Percentiles rank a stretch among this genome's conserved stretches.
Conservation (phyloP, 306 rosid genomes). For the Medicago ruthenica region DNA sequence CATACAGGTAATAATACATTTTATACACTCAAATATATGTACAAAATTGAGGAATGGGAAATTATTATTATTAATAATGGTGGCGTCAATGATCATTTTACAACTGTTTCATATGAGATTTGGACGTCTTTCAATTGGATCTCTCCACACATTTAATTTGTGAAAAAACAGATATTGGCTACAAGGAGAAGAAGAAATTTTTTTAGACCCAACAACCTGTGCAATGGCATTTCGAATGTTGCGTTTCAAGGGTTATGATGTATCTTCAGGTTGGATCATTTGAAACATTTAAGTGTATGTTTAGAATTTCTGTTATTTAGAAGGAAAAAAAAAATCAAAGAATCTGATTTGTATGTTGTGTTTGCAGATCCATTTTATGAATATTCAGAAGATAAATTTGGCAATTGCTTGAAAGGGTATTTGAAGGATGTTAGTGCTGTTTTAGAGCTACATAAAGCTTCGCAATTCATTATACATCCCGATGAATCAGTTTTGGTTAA, state of each 20-base stretch:
- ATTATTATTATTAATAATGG: no score
- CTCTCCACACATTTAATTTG: constrained; percentile 16
- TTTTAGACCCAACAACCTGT: constrained; percentile 68
- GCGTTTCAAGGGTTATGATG: constrained; percentile 71
- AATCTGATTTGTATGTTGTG: constrained; percentile 27
- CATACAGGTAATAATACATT: constrained; percentile 60
- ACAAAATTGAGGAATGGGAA: no score
- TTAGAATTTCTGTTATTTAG: neutral
- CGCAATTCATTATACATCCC: constrained; percentile 65
- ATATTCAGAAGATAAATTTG: constrained; percentile 66
- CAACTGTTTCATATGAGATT: no score
- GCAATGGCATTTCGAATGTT: constrained; percentile 82
- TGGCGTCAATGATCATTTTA: no score
- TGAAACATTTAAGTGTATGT: neutral
- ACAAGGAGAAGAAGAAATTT: constrained; percentile 70
- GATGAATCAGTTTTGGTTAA: constrained; percentile 63
- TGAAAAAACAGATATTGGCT: constrained; percentile 60
- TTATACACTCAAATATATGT: neutral
- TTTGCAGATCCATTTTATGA: constrained; percentile 68
- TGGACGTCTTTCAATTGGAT: neutral
- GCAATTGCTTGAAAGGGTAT: constrained; percentile 70
- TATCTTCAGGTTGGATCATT: constrained; percentile 62
- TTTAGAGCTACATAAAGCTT: constrained; percentile 73
- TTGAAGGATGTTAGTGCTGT: constrained; percentile 67
- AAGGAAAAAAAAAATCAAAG: neutral